Conservation (phyloP, 495 filamentous ascomycete genomes). For the Trichoderma virens region DNA sequence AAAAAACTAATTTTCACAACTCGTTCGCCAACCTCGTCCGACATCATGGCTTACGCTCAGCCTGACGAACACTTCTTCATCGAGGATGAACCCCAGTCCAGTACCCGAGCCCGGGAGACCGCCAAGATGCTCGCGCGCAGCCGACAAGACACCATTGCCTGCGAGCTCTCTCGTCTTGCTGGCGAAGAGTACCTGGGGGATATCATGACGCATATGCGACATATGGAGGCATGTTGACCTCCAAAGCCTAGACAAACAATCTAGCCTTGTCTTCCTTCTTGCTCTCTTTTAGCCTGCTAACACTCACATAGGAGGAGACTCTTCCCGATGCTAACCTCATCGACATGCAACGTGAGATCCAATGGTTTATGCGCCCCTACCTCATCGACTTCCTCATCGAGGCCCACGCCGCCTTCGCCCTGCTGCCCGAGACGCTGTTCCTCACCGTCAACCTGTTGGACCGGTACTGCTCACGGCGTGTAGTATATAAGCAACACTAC, state of each 20-base stretch:
- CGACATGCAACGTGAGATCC: slow-evolving; percentile 97
- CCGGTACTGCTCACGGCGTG: slow-evolving; percentile 91
- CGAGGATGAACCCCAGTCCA: slow-evolving; percentile 57
- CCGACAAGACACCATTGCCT: slow-evolving; percentile 74
- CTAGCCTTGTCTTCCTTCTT: not conserved
- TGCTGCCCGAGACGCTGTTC: slow-evolving; percentile 91
- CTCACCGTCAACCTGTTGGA: slow-evolving; percentile 95
- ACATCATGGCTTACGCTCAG: slow-evolving; percentile 68
- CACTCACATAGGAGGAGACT: slow-evolving; percentile 59
- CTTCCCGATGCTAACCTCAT: slow-evolving; percentile 94
- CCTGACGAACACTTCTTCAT: slow-evolving; percentile 71
- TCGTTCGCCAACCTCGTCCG: slow-evolving; percentile 16
- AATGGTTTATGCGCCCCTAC: slow-evolving; percentile 99
- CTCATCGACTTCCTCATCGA: slow-evolving; percentile 97
- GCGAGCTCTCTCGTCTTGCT: slow-evolving; percentile 74
- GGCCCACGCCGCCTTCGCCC: slow-evolving; percentile 88
- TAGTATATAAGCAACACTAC: slow-evolving; percentile 99
- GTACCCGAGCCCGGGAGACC: slow-evolving; percentile 53
- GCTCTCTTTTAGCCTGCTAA: slow-evolving; percentile 19
- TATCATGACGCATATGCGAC: slow-evolving; percentile 83
- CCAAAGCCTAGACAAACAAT: too few relatives aligned
- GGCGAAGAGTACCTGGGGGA: slow-evolving; percentile 89
- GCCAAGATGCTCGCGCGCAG: slow-evolving; percentile 65
- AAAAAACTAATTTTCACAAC: slow-evolving; percentile 14
- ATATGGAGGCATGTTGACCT: slow-evolving; percentile 71